Evolutionary conservation across 345 rosid species (phyloP), one percentile per base, ranked within the genome.

Genomic region (Populus alba): DNA sequence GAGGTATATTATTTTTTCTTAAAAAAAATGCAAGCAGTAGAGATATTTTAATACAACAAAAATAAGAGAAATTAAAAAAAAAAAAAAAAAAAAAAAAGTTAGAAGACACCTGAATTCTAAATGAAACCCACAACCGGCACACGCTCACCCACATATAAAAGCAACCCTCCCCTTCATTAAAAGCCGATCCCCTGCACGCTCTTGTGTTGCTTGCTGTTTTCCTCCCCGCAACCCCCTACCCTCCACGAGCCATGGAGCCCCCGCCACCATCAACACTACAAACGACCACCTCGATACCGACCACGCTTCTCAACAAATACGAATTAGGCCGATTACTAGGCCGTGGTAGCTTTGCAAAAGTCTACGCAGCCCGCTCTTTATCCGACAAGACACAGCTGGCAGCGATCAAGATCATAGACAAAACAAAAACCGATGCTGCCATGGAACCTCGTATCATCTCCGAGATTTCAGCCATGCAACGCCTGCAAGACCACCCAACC

Each of bases 381-480:
- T 74, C 77, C 17, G 88, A 88, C 66, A 25, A 79, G 38, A 65
- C 53, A n/a, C 39, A 79, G 15, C 63, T 77, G 11, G 93, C 90
- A 11, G 98, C 98, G 0, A 66, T 93, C 35, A 95, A 93, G 59
- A 84, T 92, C 71, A 91, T 95, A 47, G 91, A 92, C 62, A 95
- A 95, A 82, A 73, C 82, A 23, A 81, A 76, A 33, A 85, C 81
- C 1, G 86, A 85, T 5, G 76, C 88, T 2, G 82, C 83, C 11
- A 87, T 91, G 93, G 99, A 91, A 41, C 83, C 90, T 0, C 77
- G 88, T 23, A 88, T 95, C 0, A 78, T 92, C 77, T 77, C 93
- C 6, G 99, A 95, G 81, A 89, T 95, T 51, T 83, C 90, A 62
- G 95, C 97, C 71, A 95, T 95, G 99, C 88, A 90, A 8, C 91